Evolutionary conservation across 2,329 filamentous ascomycete genomes (phyloP).

Genomic region (Polychaeton citri): DNA sequence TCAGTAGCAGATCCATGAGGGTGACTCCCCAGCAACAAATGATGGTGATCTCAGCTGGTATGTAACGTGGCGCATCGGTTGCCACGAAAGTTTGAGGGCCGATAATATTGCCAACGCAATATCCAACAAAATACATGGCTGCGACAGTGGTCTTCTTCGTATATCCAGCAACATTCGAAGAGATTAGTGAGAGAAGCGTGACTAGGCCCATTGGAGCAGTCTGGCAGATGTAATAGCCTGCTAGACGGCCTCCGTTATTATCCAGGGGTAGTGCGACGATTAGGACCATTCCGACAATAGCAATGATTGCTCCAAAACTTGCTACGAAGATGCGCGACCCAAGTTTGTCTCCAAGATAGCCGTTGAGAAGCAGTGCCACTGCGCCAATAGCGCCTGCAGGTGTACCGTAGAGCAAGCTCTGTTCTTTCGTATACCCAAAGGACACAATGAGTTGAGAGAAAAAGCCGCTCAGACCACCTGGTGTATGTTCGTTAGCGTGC

Average conservation of each 20-base stretch:
- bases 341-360: slow-evolving; percentile 43
- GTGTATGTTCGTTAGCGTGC: too few species aligned
- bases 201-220: slow-evolving; percentile 40
- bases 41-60: slow-evolving; percentile 38
- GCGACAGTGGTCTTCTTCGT: slow-evolving; percentile 35
- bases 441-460: slow-evolving; percentile 47
- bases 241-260: slow-evolving; percentile 33
- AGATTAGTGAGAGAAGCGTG: slow-evolving; percentile 40
- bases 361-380: slow-evolving; percentile 34
- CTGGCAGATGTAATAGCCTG: slow-evolving; percentile 39
- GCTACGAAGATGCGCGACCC: slow-evolving; percentile 39
- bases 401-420: slow-evolving; percentile 48
- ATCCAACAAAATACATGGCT: slow-evolving; percentile 33
- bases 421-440: slow-evolving; percentile 51
- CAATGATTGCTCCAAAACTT: slow-evolving; percentile 37
- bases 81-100: slow-evolving; percentile 35
- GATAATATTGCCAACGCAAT: slow-evolving; percentile 34
- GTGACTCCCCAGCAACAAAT: slow-evolving; percentile 32
- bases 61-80: slow-evolving; percentile 34
- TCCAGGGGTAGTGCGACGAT: slow-evolving; percentile 36
- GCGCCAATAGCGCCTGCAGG: slow-evolving; percentile 41
- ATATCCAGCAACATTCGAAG: slow-evolving; percentile 35
- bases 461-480: slow-evolving; percentile 44
- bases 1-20: slow-evolving; percentile 21
- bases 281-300: slow-evolving; percentile 34